These are phyloP conservation scores for Endogone sp. DNA, from an alignment of 192 early-diverging fungal species.

Conservation along the genomic window DNA sequence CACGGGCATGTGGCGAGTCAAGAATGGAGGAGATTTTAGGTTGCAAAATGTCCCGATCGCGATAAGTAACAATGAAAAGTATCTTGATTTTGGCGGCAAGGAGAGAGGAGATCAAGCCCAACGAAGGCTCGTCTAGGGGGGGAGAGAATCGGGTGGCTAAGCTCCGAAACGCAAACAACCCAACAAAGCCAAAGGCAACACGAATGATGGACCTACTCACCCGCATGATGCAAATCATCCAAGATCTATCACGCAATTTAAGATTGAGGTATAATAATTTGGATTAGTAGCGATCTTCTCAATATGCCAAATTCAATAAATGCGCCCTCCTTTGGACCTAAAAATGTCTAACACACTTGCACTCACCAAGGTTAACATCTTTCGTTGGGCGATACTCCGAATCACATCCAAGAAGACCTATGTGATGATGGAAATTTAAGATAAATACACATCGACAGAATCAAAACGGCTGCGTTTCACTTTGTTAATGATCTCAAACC, in stretches of 20 bases:
- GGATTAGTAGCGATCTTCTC: too few species aligned
- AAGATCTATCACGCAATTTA: slow-evolving; percentile 13
- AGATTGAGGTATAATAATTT: too few species aligned
- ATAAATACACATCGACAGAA: too few species aligned
- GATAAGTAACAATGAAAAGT: slow-evolving; percentile 18
- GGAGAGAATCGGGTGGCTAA: too few species aligned
- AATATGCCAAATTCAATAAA: too few species aligned
- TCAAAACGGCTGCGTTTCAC: too few species aligned
- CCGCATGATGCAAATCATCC: slow-evolving; percentile 27
- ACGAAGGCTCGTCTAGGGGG: slow-evolving; percentile 24
- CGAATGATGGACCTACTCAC: slow-evolving; percentile 9
- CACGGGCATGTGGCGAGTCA: slow-evolving; percentile 1
- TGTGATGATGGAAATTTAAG: too few species aligned
- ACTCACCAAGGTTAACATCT: slow-evolving; percentile 24
- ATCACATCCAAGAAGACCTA: slow-evolving; percentile 23
- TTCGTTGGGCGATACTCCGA: slow-evolving; percentile 12
- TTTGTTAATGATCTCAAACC: too few species aligned
- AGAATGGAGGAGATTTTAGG: neutral
- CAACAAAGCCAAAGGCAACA: too few species aligned
- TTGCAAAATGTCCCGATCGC: slow-evolving; percentile 12
- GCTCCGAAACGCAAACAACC: too few species aligned
- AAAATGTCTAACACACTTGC: too few species aligned
- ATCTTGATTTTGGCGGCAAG: slow-evolving; percentile 11
- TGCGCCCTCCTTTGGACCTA: too few species aligned
- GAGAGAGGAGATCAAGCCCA: slow-evolving; percentile 12